phyloP scores from a whole-genome alignment of 108 stramenopile species.

The Cyclostephanos tholiformis region DNA sequence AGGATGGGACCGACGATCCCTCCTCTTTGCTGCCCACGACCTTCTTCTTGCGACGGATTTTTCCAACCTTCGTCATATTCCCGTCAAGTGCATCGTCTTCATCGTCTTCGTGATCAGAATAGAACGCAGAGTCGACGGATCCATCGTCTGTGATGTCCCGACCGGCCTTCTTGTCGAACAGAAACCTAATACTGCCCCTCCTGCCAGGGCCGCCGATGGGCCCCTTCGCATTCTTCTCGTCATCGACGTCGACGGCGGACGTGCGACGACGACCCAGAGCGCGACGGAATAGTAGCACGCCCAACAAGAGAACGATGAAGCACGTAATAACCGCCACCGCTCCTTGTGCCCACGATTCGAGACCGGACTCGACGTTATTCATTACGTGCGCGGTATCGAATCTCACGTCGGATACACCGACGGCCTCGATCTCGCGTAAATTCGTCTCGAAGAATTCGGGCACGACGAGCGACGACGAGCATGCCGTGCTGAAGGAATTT shows the following conservation, averaged over 20 bases:
- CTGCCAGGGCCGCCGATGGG: not conserved
- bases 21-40: not conserved
- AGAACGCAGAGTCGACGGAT: slow-evolving; percentile 41
- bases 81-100: not conserved
- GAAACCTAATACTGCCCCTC: not conserved
- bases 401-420: slow-evolving; percentile 16
- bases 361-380: not conserved
- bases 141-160: slow-evolving; percentile 15
- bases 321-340: slow-evolving; percentile 20
- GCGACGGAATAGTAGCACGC: slow-evolving; percentile 30
- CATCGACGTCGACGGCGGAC: slow-evolving; percentile 14
- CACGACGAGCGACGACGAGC: slow-evolving; percentile 7
- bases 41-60: slow-evolving; percentile 24
- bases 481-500: slow-evolving; percentile 14
- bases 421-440: slow-evolving; percentile 25
- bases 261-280: slow-evolving; percentile 20
- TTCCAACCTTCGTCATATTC: slow-evolving; percentile 19
- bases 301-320: slow-evolving; percentile 21
- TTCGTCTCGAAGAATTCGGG: slow-evolving; percentile 32
- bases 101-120: slow-evolving; percentile 22
- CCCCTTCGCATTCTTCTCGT: slow-evolving; percentile 3
- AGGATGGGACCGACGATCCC: not conserved
- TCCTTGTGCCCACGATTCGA: slow-evolving; percentile 30
- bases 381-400: not conserved
- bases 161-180: slow-evolving; percentile 23